Conservation (phyloP, 2,329 filamentous ascomycete genomes). For the Pseudomassariella vexata region DNA sequence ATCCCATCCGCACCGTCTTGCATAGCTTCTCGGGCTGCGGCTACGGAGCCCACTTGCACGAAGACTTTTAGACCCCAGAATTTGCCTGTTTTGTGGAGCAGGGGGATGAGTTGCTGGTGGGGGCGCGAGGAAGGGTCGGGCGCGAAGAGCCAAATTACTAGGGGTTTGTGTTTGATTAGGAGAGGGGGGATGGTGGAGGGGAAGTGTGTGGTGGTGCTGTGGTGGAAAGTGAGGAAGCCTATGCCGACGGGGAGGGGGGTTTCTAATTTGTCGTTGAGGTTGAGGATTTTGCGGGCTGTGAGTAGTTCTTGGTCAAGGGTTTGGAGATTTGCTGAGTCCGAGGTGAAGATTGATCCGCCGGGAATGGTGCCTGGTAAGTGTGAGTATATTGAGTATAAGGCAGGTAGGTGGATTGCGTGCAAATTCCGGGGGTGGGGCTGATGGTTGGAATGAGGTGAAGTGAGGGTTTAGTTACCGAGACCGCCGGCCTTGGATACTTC, state of each 20-base stretch:
- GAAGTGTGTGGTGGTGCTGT: constrained; percentile 33
- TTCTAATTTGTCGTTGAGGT: constrained; percentile 16
- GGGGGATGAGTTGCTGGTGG: constrained; percentile 12
- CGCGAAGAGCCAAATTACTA: constrained; percentile 64
- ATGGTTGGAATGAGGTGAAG: constrained; percentile 1
- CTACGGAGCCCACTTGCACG: constrained; percentile 44
- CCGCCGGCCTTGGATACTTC: constrained; percentile 35
- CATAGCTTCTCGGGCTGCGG: constrained; percentile 34
- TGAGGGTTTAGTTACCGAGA: constrained; percentile 23
- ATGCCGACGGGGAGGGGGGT: constrained; percentile 46
- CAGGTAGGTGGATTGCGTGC: not conserved
- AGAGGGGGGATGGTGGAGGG: constrained; percentile 40
- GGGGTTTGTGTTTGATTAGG: constrained; percentile 46
- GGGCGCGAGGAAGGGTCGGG: constrained; percentile 30
- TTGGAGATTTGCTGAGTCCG: constrained; percentile 19
- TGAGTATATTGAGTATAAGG: too few relatives aligned
- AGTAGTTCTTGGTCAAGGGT: constrained; percentile 26
- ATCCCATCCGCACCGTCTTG: constrained; percentile 36
- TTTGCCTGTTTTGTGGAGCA: not conserved
- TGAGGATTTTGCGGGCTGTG: constrained; percentile 17
- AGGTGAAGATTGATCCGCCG: constrained; percentile 25
- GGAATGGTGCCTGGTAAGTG: constrained; percentile 26
- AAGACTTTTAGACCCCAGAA: constrained; percentile 35
- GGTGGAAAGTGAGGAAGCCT: constrained; percentile 55
- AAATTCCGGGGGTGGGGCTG: not conserved